Evolutionary conservation across 345 rosid genomes (phyloP).

Genomic region (Rubroshorea leprosula): DNA sequence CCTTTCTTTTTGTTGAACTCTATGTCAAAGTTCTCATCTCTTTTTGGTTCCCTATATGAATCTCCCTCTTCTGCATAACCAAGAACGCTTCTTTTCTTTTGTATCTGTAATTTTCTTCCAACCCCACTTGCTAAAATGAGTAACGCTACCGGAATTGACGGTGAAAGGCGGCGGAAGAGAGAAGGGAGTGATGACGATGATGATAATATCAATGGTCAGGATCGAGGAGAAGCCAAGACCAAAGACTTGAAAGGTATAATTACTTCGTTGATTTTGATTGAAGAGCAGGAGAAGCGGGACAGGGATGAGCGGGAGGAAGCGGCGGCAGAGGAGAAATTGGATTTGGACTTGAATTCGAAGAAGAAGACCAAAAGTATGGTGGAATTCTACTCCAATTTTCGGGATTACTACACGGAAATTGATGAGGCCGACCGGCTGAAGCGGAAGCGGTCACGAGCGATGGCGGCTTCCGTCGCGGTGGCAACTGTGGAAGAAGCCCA

Average conservation of each 20-base stretch:
- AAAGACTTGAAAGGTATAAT: constrained; percentile 22
- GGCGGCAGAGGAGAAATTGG: constrained; percentile 13
- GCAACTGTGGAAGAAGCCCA: neutral
- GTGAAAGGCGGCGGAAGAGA: neutral
- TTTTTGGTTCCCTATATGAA: constrained; percentile 11
- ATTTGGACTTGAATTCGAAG: constrained; percentile 20
- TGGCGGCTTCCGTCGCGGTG: constrained; percentile 20
- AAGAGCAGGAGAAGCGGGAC: constrained; percentile 22
- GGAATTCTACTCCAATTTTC: constrained; percentile 1
- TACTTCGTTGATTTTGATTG: constrained; percentile 20
- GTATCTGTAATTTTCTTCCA: neutral
- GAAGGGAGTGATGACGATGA: neutral
- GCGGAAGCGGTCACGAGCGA: constrained; percentile 29
- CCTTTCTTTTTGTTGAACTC: too few species aligned
- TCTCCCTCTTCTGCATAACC: constrained; percentile 1
- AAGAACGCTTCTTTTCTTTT: neutral
- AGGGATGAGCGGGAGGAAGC: constrained; percentile 2
- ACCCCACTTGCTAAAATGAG: neutral
- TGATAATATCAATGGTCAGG: neutral
- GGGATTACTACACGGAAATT: constrained; percentile 9
- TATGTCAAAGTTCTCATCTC: neutral
- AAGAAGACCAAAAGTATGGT: neutral
- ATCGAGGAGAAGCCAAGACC: constrained; percentile 4
- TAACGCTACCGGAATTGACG: neutral
- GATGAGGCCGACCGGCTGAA: constrained; percentile 27